phyloP scores from a whole-genome alignment of 768 basidiomycete species.

The Rubroboletus pulcherrimus region DNA sequence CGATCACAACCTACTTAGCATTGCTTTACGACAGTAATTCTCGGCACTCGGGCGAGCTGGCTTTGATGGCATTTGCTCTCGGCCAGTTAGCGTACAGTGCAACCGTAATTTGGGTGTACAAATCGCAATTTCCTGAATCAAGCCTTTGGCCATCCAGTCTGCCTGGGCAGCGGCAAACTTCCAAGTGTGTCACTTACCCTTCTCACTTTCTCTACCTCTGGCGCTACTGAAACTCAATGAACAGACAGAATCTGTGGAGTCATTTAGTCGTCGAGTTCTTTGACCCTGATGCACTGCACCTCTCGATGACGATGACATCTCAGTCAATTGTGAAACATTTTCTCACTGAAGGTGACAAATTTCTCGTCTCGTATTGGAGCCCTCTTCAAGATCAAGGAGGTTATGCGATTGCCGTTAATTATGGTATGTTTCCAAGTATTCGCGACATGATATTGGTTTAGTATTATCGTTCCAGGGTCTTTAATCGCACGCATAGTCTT shows the following conservation, averaged over 20 bases:
- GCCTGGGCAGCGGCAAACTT: constrained; percentile 12
- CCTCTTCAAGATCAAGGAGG: constrained; percentile 87
- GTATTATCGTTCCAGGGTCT: constrained; percentile 56
- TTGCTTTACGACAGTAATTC: constrained; percentile 48
- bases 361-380: constrained; percentile 82
- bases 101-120: constrained; percentile 55
- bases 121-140: constrained; percentile 36
- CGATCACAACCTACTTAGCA: constrained; percentile 64
- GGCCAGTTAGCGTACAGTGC: constrained; percentile 79
- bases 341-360: constrained; percentile 92
- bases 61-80: constrained; percentile 78
- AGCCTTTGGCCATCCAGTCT: constrained; percentile 33
- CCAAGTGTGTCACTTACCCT: constrained; percentile 16
- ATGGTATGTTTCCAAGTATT: constrained; percentile 52
- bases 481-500: constrained; percentile 89
- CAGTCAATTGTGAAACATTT: constrained; percentile 94
- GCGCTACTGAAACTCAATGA: neutral
- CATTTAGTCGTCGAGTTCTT: constrained; percentile 33
- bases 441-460: neutral
- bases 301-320: constrained; percentile 80
- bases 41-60: constrained; percentile 38
- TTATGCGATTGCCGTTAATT: constrained; percentile 94
- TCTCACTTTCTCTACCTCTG: neutral
- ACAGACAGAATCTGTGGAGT: constrained; percentile 6
- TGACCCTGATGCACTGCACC: constrained; percentile 44